Conservation (phyloP, 2,329 filamentous ascomycete genomes). For the Emericellopsis atlantica region DNA sequence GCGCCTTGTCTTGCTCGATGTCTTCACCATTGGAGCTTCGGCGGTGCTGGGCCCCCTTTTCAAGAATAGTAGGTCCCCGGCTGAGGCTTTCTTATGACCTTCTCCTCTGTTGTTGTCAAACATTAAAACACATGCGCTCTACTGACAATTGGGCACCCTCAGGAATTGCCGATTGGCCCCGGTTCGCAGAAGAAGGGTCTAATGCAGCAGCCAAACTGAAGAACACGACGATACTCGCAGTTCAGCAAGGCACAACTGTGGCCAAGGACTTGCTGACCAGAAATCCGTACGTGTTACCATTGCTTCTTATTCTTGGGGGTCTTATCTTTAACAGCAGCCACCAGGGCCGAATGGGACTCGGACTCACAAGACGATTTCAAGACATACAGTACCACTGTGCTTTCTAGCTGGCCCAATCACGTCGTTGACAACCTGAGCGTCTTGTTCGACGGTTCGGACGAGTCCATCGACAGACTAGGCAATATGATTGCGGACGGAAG, state of each 20-base stretch:
- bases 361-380: slow-evolving; percentile 12
- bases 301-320: too few species aligned
- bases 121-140: too few species aligned
- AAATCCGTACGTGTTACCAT: background rate
- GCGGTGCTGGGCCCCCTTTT: slow-evolving; percentile 11
- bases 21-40: slow-evolving; percentile 13
- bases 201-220: slow-evolving; percentile 9
- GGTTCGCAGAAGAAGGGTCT: background rate
- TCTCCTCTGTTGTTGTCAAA: too few species aligned
- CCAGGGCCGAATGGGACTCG: slow-evolving; percentile 9
- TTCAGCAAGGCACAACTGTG: slow-evolving; percentile 11
- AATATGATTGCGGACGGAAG: slow-evolving; percentile 14
- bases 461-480: slow-evolving; percentile 10
- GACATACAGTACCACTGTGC: slow-evolving; percentile 12
- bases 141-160: too few species aligned
- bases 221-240: slow-evolving; percentile 12
- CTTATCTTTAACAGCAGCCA: background rate
- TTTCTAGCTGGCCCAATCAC: slow-evolving; percentile 12
- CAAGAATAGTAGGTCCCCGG: slow-evolving; percentile 6
- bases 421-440: slow-evolving; percentile 4
- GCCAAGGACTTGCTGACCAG: slow-evolving; percentile 11
- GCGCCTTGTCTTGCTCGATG: slow-evolving; percentile 13
- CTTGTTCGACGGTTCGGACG: slow-evolving; percentile 12
- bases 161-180: background rate
- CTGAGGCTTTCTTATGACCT: too few species aligned